Evolutionary conservation across 345 rosid genomes (phyloP), one percentile per base, ranked within the genome.

Genomic region (Dipteronia sinensis): DNA sequence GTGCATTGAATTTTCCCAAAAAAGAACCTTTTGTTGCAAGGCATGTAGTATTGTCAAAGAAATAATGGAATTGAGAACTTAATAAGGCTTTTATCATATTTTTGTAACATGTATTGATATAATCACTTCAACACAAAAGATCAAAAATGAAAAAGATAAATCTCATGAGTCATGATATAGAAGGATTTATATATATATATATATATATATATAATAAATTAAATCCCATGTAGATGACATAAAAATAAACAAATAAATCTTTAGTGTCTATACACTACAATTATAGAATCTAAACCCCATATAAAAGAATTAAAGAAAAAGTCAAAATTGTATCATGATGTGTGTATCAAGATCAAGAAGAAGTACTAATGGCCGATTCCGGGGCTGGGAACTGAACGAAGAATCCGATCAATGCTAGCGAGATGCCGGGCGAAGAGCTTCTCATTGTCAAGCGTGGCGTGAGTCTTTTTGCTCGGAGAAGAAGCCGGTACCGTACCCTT

Each of bases 381-480:
- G 7, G 98, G 97, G 77, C 98, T 93, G 1, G 98, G 98, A 76
- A 93, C 95, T 19, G 98, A 93, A 19, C 68, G 82, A 19, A 93
- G 93, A 76, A 85, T 77, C 83, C 97, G 88, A 79, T 88, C 89
- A 65, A 90, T 79, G 81, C 82, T 34, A 19, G 83, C 83, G 29
- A 95, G 94, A 81, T 89, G 95, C 47, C 93, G 85, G 7, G 79
- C 80, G 11, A 88, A 81, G 81, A 89, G 89, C 83, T 88, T 79
- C 61, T 77, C 89, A 23, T 88, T 80, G 3, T 76, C 80, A 40
- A 90, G 80, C 25, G 82, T 72, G 67, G 88, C 86, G 68, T 90
- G 94, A 62, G 88, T 91, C 78, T 84, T 91, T 85, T 82, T 89
- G 89, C 91, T 87, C 3, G 98, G 97, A 3, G 91, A 59, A 17